Conservation (phyloP, 2,329 filamentous ascomycete species). For the Fusarium sp. region DNA sequence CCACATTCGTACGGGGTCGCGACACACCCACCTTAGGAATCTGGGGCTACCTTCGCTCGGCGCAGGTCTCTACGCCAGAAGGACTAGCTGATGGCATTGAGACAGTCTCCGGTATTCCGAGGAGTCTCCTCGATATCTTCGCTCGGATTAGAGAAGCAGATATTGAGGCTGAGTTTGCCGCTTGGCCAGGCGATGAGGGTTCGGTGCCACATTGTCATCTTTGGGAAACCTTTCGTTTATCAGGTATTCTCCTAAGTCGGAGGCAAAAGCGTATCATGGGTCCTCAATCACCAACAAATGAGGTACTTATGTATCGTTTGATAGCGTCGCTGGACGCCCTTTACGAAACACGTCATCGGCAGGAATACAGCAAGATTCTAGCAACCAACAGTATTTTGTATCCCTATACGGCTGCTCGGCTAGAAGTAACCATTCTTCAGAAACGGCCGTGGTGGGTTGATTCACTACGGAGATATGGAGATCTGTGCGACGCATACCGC, state of each 20-base stretch:
- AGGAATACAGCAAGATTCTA: slow-evolving; percentile 34
- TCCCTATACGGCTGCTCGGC: slow-evolving; percentile 43
- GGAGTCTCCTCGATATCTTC: slow-evolving; percentile 47
- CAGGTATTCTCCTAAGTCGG: slow-evolving; percentile 43
- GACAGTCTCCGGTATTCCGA: slow-evolving; percentile 45
- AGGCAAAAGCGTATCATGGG: slow-evolving; percentile 6
- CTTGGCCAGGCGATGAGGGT: slow-evolving; percentile 46
- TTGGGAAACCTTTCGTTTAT: slow-evolving; percentile 48
- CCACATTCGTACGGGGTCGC: slow-evolving; percentile 37
- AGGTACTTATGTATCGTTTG: slow-evolving; percentile 43
- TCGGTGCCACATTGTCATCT: slow-evolving; percentile 47
- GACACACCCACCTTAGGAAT: slow-evolving; percentile 22
- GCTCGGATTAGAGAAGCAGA: slow-evolving; percentile 27
- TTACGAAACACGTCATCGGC: slow-evolving; percentile 21
- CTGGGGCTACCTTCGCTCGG: slow-evolving; percentile 20
- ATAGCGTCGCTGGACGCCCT: slow-evolving; percentile 46
- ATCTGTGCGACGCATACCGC: slow-evolving; percentile 30
- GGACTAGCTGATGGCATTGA: slow-evolving; percentile 36
- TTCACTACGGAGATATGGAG: neutral
- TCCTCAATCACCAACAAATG: neutral
- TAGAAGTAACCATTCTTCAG: slow-evolving; percentile 43
- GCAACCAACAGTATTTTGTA: slow-evolving; percentile 47
- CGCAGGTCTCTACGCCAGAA: slow-evolving; percentile 1
- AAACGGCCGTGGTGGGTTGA: slow-evolving; percentile 34
- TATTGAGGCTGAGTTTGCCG: slow-evolving; percentile 34